Conservation (phyloP, 2,329 filamentous ascomycete genomes). For the Botrytis sinoallii region DNA sequence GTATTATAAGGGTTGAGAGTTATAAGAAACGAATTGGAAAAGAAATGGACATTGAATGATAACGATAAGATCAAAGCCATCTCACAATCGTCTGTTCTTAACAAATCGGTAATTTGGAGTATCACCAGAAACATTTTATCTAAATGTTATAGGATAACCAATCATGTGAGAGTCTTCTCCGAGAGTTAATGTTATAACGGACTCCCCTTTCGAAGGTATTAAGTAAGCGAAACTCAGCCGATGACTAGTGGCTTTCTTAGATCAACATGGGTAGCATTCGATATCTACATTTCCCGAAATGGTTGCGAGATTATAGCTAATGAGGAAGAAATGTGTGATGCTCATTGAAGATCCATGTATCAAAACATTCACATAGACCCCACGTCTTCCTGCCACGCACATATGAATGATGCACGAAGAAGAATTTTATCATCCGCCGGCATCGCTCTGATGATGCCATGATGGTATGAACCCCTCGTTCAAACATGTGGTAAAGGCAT, state of each 20-base stretch:
- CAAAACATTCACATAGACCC: background rate
- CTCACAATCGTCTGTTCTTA: background rate
- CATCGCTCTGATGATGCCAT: background rate
- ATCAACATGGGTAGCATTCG: background rate
- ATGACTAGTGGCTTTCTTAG: background rate
- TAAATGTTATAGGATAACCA: background rate
- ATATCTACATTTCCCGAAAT: background rate
- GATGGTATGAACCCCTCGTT: background rate
- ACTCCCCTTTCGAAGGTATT: constrained; percentile 6
- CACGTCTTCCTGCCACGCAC: constrained; percentile 10
- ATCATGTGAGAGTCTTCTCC: background rate
- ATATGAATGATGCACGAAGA: constrained; percentile 1
- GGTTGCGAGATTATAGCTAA: background rate
- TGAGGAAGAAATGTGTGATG: background rate
- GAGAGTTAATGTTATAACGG: background rate
- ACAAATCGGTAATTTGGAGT: background rate
- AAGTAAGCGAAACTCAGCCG: background rate
- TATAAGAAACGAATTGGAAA: background rate
- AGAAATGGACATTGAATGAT: background rate
- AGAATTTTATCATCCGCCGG: constrained; percentile 2
- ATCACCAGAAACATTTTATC: background rate
- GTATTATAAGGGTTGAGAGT: background rate
- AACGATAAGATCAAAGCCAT: background rate
- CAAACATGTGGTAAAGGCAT: background rate
- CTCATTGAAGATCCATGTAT: background rate